Evolutionary conservation across 2,329 filamentous ascomycete genomes (phyloP).

Genomic region (Fusarium succisae): DNA sequence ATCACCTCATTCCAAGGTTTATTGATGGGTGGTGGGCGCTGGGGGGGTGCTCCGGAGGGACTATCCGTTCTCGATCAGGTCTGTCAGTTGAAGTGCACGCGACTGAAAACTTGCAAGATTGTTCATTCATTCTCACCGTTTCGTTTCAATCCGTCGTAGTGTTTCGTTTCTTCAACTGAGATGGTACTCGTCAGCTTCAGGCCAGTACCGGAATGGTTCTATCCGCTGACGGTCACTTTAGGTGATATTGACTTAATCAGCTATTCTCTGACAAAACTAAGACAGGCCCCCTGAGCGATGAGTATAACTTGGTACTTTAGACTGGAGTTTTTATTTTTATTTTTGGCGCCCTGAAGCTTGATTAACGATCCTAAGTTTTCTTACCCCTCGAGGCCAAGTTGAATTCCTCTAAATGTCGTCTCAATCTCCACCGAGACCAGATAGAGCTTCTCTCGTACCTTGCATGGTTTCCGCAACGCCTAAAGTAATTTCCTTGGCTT

Average conservation of each 20-base stretch:
- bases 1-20: slow-evolving; percentile 16
- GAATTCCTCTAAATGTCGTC: neutral
- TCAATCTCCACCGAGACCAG: slow-evolving; percentile 9
- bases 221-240: slow-evolving; percentile 9
- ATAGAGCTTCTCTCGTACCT: slow-evolving; percentile 19
- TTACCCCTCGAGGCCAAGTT: neutral
- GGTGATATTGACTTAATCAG: slow-evolving; percentile 1
- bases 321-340: neutral
- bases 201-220: neutral
- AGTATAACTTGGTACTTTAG: neutral
- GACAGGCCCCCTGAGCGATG: neutral
- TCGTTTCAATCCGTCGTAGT: slow-evolving; percentile 18
- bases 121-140: slow-evolving; percentile 25
- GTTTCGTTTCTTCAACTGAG: slow-evolving; percentile 23
- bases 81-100: neutral
- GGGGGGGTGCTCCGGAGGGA: neutral
- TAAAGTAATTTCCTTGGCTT: slow-evolving; percentile 16
- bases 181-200: slow-evolving; percentile 32
- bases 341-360: neutral
- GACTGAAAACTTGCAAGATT: neutral
- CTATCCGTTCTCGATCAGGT: slow-evolving; percentile 1
- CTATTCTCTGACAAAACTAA: neutral
- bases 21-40: neutral
- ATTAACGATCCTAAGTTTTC: neutral
- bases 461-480: slow-evolving; percentile 2